These are phyloP conservation scores for Spinacia oleracea DNA, from an alignment of 179 eudicot genomes.

Conservation along the genomic window DNA sequence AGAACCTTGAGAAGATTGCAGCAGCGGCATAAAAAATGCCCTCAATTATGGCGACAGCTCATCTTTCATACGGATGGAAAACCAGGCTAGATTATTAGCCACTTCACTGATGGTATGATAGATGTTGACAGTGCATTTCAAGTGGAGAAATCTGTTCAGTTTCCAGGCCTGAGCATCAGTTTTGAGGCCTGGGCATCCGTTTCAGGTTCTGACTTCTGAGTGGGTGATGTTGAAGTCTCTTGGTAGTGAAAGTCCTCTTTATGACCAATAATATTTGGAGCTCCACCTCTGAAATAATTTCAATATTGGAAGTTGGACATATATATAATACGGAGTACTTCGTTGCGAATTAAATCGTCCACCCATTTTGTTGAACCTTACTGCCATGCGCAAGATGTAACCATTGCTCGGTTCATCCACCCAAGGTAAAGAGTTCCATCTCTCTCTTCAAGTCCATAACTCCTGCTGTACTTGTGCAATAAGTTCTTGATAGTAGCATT, in stretches of 20 bases:
- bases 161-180: too few species aligned
- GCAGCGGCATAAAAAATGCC: background rate
- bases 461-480: conserved; percentile 37
- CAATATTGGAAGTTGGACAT: background rate
- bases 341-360: background rate
- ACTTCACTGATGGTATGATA: background rate
- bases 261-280: background rate
- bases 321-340: too few species aligned
- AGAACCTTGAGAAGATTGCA: background rate
- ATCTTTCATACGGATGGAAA: background rate
- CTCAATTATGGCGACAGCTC: background rate
- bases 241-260: background rate
- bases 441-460: conserved; percentile 43
- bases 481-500: conserved; percentile 39
- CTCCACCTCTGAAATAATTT: background rate
- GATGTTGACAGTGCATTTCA: background rate
- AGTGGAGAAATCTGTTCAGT: background rate
- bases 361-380: conserved; percentile 9
- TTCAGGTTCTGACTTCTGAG: too few species aligned
- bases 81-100: background rate
- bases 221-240: background rate
- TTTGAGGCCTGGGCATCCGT: too few species aligned
- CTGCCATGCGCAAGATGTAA: conserved; percentile 50
- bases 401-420: conserved; percentile 47
- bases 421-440: conserved; percentile 52